A percentile compares a stretch with the other conserved stretches of the same genome.
These are phyloP conservation scores for Melanopsichium pennsylvanicum DNA, from an alignment of 1,284 basidiomycete species.

Conservation along the genomic window DNA sequence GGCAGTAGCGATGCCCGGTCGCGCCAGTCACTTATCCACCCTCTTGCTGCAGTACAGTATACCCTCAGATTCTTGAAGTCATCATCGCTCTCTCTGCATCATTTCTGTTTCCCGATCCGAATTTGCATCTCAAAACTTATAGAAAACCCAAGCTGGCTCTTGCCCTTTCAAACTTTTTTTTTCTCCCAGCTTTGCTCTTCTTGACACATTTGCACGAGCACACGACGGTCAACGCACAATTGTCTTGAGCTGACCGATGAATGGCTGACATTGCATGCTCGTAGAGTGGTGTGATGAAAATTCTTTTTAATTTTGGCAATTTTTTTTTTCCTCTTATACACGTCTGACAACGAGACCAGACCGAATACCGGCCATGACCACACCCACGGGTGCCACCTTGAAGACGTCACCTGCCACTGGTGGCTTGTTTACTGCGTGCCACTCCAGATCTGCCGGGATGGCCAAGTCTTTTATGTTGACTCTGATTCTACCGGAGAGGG, in stretches of 20 bases:
- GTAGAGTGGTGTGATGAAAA: no score
- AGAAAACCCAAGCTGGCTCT: no score
- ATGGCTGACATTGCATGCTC: no score
- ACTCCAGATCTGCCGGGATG: conserved; percentile 38
- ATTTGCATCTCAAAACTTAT: background rate
- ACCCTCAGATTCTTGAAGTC: background rate
- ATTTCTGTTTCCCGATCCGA: background rate
- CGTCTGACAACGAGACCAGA: conserved; percentile 21
- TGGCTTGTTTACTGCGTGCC: conserved; percentile 10
- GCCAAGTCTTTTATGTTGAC: conserved; percentile 36
- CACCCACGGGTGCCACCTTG: conserved; percentile 12
- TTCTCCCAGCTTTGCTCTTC: no score
- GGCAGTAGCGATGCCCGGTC: no score
- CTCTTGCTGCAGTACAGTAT: background rate
- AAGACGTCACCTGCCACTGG: conserved; percentile 17
- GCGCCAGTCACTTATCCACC: no score
- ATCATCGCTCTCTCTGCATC: background rate
- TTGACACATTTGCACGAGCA: no score
- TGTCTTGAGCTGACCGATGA: no score
- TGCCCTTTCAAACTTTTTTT: no score
- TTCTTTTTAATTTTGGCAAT: no score
- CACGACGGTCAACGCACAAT: no score
- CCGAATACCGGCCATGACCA: conserved; percentile 29
- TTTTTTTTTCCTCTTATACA: no score
- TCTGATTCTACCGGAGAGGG: conserved; percentile 25